Conservation (phyloP, 768 basidiomycete species). For the Suillus brevipes region DNA sequence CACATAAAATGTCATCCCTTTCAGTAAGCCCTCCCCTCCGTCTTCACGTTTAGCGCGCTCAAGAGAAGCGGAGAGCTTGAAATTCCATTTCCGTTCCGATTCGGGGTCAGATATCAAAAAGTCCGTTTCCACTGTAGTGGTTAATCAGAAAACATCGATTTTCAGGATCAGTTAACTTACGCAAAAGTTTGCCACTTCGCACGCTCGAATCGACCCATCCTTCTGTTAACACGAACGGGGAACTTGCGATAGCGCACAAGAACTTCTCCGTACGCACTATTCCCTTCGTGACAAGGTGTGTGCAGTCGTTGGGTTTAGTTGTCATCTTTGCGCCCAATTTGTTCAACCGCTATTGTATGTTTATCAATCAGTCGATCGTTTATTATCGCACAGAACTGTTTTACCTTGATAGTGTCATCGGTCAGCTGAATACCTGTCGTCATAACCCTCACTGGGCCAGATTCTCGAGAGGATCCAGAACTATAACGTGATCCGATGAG, state of each 20-base stretch:
- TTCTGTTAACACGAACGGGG: slow-evolving; percentile 60
- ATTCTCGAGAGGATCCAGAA: slow-evolving; percentile 1
- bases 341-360: slow-evolving; percentile 47
- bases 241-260: slow-evolving; percentile 67
- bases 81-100: slow-evolving; percentile 65
- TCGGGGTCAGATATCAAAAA: slow-evolving; percentile 60
- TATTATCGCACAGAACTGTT: slow-evolving; percentile 14
- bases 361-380: slow-evolving; percentile 1
- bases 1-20: slow-evolving; percentile 70
- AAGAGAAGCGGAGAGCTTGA: slow-evolving; percentile 64
- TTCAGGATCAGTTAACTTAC: slow-evolving; percentile 43
- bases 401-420: slow-evolving; percentile 62
- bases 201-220: slow-evolving; percentile 70
- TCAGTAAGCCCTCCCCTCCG: slow-evolving; percentile 54
- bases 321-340: slow-evolving; percentile 70
- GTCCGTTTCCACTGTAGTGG: slow-evolving; percentile 55
- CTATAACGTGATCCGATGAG: background rate
- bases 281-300: slow-evolving; percentile 70
- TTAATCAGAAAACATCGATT: background rate
- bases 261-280: slow-evolving; percentile 89
- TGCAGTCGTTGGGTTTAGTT: slow-evolving; percentile 64
- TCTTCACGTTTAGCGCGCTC: slow-evolving; percentile 49
- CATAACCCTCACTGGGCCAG: slow-evolving; percentile 50
- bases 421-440: slow-evolving; percentile 64
- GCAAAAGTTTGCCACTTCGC: slow-evolving; percentile 54